Conservation (phyloP, 1,284 basidiomycete species). For the Apiotrichum gracile region DNA sequence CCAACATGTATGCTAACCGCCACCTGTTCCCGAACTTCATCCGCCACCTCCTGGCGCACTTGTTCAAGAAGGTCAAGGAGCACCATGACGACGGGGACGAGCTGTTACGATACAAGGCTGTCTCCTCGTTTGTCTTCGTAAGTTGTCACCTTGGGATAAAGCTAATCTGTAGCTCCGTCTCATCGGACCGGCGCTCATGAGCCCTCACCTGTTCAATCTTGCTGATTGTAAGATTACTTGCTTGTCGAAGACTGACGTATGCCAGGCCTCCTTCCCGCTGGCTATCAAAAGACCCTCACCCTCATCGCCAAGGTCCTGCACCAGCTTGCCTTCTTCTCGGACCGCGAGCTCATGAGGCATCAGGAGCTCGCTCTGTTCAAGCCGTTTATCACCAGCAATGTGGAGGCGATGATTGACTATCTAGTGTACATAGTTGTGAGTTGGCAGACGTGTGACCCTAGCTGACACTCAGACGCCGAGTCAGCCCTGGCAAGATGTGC, state of each 20-base stretch:
- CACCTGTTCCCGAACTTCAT: constrained; percentile 24
- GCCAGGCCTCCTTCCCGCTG: constrained; percentile 12
- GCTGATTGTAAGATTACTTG: constrained; percentile 4
- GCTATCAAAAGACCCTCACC: constrained; percentile 21
- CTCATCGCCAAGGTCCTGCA: constrained; percentile 31
- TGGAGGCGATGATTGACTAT: constrained; percentile 27
- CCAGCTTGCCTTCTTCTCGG: constrained; percentile 31
- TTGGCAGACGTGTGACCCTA: background rate
- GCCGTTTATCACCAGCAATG: constrained; percentile 20
- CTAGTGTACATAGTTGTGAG: constrained; percentile 13
- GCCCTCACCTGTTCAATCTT: constrained; percentile 32
- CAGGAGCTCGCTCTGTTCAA: constrained; percentile 20
- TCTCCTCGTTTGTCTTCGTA: constrained; percentile 36
- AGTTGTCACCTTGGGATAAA: background rate
- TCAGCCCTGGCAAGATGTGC: background rate
- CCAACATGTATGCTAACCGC: constrained; percentile 26
- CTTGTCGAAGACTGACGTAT: background rate
- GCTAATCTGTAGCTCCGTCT: constrained; percentile 23
- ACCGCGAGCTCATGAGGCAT: constrained; percentile 19
- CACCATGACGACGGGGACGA: constrained; percentile 18
- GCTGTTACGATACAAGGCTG: constrained; percentile 26
- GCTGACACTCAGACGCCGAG: constrained; percentile 8
- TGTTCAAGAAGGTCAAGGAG: constrained; percentile 24
- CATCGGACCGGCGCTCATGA: constrained; percentile 32
- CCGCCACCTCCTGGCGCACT: constrained; percentile 20